Evolutionary conservation across 2,329 filamentous ascomycete genomes (phyloP), one percentile per base, ranked within the genome.

Genomic region (Phaeosphaeriaceae sp.): DNA sequence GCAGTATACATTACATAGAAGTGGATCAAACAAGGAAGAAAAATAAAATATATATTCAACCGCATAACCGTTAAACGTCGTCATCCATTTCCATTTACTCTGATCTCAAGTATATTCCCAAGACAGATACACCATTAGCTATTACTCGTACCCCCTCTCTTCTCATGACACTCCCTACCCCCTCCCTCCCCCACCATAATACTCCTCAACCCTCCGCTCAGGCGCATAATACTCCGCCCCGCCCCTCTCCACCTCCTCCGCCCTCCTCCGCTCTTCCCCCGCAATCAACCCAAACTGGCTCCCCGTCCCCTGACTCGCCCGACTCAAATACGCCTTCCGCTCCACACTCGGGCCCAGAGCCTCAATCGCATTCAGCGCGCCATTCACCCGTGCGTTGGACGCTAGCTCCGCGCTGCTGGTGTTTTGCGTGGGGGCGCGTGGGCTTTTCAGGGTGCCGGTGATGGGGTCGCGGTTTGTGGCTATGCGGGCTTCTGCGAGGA

Each of bases 181-280:
- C 32, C 54, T 46, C 23, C 46, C 35, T n/a, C 40, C 26, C 9
- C 47, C 52, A 9, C 48, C 41, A 55, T 64, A 67, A 48, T 53
- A 66, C 44, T 65, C 60, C 29, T 45, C 52, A 6, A 58, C 28
- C 38, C 38, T 51, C 51, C 54, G 54, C 48, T 53, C 52, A 15
- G 64, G 64, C 48, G 64, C 64, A 56, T 64, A 67, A 33, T 60
- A 68, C 23, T 55, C 46, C 3, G 16, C 30, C 11, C 54, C 49
- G 6, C 38, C 36, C 28, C 46, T 40, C n/a, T 48, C 57, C 29
- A 35, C 37, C 33, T 56, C 57, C 29, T 64, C 51, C 28, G 48
- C 51, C 28, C 47, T 61, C 34, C 46, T 46, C 12, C 44, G 33
- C 46, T 55, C 48, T 30, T 56, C 50, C 39, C 39, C 37, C 28